Percentiles rank a stretch among this genome's conserved stretches.
phyloP scores from a whole-genome alignment of 192 early-diverging fungal genomes.

The Coemansia interrupta region DNA sequence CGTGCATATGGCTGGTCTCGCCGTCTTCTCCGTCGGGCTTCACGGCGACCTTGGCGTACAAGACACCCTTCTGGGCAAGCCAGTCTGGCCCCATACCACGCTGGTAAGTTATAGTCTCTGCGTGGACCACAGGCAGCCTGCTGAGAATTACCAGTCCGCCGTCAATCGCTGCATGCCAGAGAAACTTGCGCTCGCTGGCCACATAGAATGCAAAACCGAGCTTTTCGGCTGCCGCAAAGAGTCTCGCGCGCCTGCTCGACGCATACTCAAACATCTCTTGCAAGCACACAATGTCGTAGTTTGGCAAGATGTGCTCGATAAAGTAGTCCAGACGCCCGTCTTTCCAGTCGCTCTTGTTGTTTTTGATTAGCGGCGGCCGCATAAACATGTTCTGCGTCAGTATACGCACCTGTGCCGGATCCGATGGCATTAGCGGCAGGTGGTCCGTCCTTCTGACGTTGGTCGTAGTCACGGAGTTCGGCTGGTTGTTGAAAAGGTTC shows the following conservation, averaged over 20 bases:
- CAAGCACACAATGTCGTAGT: constrained; percentile 75
- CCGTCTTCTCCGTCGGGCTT: constrained; percentile 17
- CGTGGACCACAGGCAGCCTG: constrained; percentile 61
- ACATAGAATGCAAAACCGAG: constrained; percentile 66
- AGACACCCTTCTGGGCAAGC: constrained; percentile 69
- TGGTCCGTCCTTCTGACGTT: not conserved
- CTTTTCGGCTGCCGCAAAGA: constrained; percentile 62
- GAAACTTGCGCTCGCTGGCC: constrained; percentile 57
- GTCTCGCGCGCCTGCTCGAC: constrained; percentile 54
- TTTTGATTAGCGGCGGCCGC: constrained; percentile 68
- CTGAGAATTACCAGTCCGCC: constrained; percentile 78
- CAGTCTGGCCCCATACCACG: constrained; percentile 70
- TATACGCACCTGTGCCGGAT: constrained; percentile 34
- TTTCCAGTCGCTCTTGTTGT: constrained; percentile 76
- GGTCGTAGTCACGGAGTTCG: constrained; percentile 18
- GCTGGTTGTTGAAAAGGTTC: constrained; percentile 24
- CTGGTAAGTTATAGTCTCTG: constrained; percentile 59
- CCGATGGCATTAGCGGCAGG: not conserved
- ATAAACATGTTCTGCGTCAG: constrained; percentile 72
- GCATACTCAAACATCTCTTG: constrained; percentile 84
- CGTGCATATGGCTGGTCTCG: constrained; percentile 51
- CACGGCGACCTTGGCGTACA: constrained; percentile 71
- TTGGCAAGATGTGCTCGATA: constrained; percentile 60
- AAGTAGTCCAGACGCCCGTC: constrained; percentile 69
- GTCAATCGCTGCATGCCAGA: constrained; percentile 65